These are phyloP conservation scores for Fusarium cyanostomum DNA, from an alignment of 2,329 filamentous ascomycete genomes.

Conservation along the genomic window DNA sequence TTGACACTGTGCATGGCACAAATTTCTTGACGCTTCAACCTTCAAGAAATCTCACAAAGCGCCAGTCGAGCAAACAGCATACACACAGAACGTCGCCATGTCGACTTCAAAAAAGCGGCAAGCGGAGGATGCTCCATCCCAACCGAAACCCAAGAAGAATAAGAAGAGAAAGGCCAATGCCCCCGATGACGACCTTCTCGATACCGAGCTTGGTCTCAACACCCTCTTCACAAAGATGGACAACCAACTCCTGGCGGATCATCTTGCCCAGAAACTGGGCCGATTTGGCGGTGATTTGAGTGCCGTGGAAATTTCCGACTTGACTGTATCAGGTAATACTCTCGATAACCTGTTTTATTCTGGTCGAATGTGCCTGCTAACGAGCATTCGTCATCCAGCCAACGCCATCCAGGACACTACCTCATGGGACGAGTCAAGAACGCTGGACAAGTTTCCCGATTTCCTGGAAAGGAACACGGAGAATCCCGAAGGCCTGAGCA, in stretches of 20 bases:
- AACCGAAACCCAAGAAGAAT: constrained; percentile 54
- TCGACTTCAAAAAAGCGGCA: constrained; percentile 65
- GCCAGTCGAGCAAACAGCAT: constrained; percentile 4
- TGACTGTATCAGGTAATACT: constrained; percentile 76
- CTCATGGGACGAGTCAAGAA: constrained; percentile 73
- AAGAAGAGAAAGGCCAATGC: constrained; percentile 66
- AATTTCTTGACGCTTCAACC: constrained; percentile 37
- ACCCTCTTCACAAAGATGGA: constrained; percentile 85
- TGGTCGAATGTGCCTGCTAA: not conserved
- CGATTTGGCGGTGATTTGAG: constrained; percentile 85
- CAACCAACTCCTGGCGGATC: constrained; percentile 81
- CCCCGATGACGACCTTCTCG: constrained; percentile 66
- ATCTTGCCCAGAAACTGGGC: constrained; percentile 81
- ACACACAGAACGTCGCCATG: constrained; percentile 42
- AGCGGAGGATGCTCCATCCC: constrained; percentile 57
- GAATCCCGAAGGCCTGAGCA: constrained; percentile 67
- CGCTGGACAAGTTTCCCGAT: constrained; percentile 75
- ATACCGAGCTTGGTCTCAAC: constrained; percentile 80
- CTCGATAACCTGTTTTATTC: not conserved
- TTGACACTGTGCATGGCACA: constrained; percentile 36
- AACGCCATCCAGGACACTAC: constrained; percentile 83
- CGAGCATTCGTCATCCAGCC: constrained; percentile 62
- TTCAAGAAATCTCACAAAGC: constrained; percentile 17
- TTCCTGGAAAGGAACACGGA: constrained; percentile 77
- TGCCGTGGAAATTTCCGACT: constrained; percentile 83